Base-by-base conservation (phyloP, 2,329 filamentous ascomycete species). In the Penicillium sp. region DNA sequence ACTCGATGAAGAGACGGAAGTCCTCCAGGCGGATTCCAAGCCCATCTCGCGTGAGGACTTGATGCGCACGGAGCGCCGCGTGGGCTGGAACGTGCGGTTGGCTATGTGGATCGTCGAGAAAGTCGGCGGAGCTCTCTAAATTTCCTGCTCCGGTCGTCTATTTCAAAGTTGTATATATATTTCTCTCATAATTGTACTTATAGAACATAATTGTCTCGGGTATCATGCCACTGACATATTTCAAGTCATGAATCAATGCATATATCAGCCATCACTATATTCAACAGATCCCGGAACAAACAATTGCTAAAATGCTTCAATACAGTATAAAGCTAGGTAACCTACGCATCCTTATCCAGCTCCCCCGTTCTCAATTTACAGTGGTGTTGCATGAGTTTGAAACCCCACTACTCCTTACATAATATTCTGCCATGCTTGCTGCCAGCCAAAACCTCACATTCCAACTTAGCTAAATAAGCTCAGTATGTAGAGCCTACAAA, bases 31-130 rank as follows among this genome's bases (percentile, higher is more conserved):
- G 57, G 83, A 93, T 71, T 88, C 93, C 1, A 80, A 75, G 55
- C 78, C 79, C 9, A 84, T 95, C 22, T 89, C 85, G 11, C 81
- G 88, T 59, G 88, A 90, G 55, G 93, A 97, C 74, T 89, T 97
- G 74, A 85, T 89, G 52, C 89, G 81, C 67, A 87, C 85, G 6
- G 95, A 99, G 71, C 83, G 95, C 59, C 87, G 91, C 56, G 95
- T 98, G 1, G 87, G 91, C 1, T 79, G 96, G 69, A 88, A 91
- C 72, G 95, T 99, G 39, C 81, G 91, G 57, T 75, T 96, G 59
- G 91, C 92, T 3, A 96, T 98, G 92, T 96, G 91, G 91, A 89
- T 96, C 75, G 93, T 97, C 5, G 85, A 87, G 66, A 79, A 91
- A 33, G 84, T 96, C 8, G 93, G 93, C 1, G 93, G 93, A 14